phyloP scores from a whole-genome alignment of 306 rosid species.

The Acacia acuminata region DNA sequence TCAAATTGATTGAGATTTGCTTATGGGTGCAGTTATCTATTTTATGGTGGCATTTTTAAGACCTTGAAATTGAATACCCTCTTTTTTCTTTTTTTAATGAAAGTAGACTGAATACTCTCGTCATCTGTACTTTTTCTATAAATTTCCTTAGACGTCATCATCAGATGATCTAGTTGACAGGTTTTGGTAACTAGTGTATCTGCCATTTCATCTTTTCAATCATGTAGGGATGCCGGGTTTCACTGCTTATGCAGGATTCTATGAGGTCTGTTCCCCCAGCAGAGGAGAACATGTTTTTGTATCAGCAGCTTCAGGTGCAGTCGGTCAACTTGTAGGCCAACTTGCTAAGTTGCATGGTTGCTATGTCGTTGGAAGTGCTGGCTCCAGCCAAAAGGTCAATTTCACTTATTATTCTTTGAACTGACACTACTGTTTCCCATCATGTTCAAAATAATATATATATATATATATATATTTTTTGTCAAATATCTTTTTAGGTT shows the following conservation, averaged over 20 bases:
- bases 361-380: constrained; percentile 71
- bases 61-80: not conserved
- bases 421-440: not conserved
- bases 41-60: not conserved
- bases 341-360: constrained; percentile 62
- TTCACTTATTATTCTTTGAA: not conserved
- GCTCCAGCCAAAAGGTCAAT: constrained; percentile 47
- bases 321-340: constrained; percentile 65
- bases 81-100: not conserved
- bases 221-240: constrained; percentile 60
- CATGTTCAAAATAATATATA: not conserved
- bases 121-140: not conserved
- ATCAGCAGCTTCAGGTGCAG: constrained; percentile 63
- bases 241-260: constrained; percentile 59
- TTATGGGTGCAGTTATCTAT: not conserved
- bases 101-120: not conserved
- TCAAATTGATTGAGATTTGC: not conserved
- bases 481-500: constrained; percentile 33
- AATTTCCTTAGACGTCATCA: not conserved
- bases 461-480: not conserved
- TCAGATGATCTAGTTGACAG: not conserved
- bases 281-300: constrained; percentile 56
- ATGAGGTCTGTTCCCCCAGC: constrained; percentile 43
- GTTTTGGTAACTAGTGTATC: constrained; percentile 1
- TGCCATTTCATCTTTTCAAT: not conserved